Percentiles rank a stretch among this genome's conserved stretches.
phyloP scores from a whole-genome alignment of 805 yeast species.

The Cyberlindnera mrakii region DNA sequence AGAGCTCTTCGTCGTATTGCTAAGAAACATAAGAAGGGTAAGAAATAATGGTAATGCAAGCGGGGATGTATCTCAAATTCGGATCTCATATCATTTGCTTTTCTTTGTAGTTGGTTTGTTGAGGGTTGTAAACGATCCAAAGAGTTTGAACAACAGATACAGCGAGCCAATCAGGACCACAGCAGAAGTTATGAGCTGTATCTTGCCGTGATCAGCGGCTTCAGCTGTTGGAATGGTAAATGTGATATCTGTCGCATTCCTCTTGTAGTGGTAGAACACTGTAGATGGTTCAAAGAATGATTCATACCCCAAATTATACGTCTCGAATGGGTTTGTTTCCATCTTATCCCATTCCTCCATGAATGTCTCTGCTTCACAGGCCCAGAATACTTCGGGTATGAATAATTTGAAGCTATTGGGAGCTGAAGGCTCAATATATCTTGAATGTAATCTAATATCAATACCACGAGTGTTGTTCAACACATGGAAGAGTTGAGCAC shows the following conservation, averaged over 20 bases:
- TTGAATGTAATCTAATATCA: conserved; percentile 42
- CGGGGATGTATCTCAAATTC: neutral
- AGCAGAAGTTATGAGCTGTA: conserved; percentile 31
- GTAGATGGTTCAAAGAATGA: conserved; percentile 41
- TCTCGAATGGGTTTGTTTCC: conserved; percentile 32
- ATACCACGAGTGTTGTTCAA: conserved; percentile 19
- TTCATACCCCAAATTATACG: conserved; percentile 37
- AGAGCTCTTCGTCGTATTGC: conserved; percentile 87
- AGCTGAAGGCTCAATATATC: conserved; percentile 39
- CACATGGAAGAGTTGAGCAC: conserved; percentile 36
- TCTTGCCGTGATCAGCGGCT: conserved; percentile 20
- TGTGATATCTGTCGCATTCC: conserved; percentile 4
- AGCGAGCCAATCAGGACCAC: conserved; percentile 30
- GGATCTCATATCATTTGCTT: neutral
- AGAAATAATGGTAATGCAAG: conserved; percentile 34
- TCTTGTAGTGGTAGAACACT: conserved; percentile 30
- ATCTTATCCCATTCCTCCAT: conserved; percentile 22
- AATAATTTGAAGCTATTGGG: conserved; percentile 17
- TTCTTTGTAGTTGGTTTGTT: neutral
- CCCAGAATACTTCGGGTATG: conserved; percentile 43
- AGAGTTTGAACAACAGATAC: conserved; percentile 26
- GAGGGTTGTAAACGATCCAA: conserved; percentile 1
- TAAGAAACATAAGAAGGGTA: conserved; percentile 78
- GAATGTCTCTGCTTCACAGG: conserved; percentile 34
- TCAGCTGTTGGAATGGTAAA: conserved; percentile 40